These are phyloP conservation scores for Trichophyton mentagrophytes DNA, from an alignment of 2,329 filamentous ascomycete genomes.

Conservation along the genomic window DNA sequence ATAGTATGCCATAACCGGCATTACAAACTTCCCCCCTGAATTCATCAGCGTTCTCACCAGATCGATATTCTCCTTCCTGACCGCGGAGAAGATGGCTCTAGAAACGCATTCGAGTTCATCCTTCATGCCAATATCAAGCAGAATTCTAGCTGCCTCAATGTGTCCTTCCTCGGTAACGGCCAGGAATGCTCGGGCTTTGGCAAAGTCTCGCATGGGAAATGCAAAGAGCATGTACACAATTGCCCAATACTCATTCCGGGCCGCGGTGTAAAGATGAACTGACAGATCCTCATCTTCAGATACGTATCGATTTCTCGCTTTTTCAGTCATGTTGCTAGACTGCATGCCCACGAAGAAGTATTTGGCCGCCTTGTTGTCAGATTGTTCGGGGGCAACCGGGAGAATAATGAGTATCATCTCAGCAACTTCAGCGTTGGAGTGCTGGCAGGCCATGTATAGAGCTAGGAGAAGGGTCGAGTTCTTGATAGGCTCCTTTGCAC, in stretches of 20 bases:
- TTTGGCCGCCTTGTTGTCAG: neutral
- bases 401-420: neutral
- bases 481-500: neutral
- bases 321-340: neutral
- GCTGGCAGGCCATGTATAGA: neutral
- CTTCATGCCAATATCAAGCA: neutral
- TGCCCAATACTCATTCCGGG: neutral
- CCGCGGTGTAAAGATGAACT: neutral
- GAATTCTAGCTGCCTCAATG: neutral
- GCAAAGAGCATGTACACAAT: neutral
- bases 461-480: neutral
- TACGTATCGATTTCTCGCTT: neutral
- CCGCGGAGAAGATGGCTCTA: neutral
- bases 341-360: neutral
- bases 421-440: neutral
- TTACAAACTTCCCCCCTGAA: neutral
- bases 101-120: neutral
- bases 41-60: neutral
- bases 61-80: neutral
- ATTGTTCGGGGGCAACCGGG: neutral
- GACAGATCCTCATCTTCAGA: neutral
- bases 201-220: neutral
- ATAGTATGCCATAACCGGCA: neutral
- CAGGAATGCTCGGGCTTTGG: neutral
- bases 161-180: neutral